Base-by-base conservation (phyloP, 2,329 filamentous ascomycete species). In the Lachnellula occidentalis region DNA sequence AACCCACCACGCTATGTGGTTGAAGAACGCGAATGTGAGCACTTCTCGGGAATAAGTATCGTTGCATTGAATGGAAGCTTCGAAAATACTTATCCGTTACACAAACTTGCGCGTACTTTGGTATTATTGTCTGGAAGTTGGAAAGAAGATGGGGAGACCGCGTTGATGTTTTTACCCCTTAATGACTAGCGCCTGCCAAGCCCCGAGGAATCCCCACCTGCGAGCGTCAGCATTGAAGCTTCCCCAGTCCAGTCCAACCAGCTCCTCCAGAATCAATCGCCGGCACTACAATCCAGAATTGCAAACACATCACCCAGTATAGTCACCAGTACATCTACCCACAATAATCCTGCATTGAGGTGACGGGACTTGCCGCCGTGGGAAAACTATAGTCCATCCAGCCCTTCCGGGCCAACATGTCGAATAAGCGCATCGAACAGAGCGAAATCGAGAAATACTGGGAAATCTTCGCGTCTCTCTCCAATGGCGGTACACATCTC, bases 381-480 rank as follows among this genome's bases (percentile, higher is more conserved):
- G 27, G 27, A 31, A 9, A 31, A 9, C 27, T 9, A 31, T 2
- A 9, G 27, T 21, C n/a, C n/a, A n/a, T n/a, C 43, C 43, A 17
- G 21, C 43, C 43, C 22, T 45, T 27, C 21, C 21, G 12, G 43
- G 43, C 37, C 60, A 68, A 34, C 46, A 70, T 70, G 67, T 65
- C 68, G 6, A 66, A 64, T 57, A 81, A 82, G 61, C 74, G 76
- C 58, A 88, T 88, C 63, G 84, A 87, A 67, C 83, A 87, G 71
- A 84, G 82, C 75, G 86, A 90, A 70, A 82, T 90, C 62, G 84
- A 88, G 67, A 83, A 86, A 61, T 90, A 89, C 73, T 90, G 86
- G 86, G 86, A 90, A 72, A 89, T 90, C 68, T 90, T 90, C 74
- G 78, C 82, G 60, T 84, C 84, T 36, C 79, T 89, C 27, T 74